phyloP scores from a whole-genome alignment of 306 rosid species.

The Corylus avellana region DNA sequence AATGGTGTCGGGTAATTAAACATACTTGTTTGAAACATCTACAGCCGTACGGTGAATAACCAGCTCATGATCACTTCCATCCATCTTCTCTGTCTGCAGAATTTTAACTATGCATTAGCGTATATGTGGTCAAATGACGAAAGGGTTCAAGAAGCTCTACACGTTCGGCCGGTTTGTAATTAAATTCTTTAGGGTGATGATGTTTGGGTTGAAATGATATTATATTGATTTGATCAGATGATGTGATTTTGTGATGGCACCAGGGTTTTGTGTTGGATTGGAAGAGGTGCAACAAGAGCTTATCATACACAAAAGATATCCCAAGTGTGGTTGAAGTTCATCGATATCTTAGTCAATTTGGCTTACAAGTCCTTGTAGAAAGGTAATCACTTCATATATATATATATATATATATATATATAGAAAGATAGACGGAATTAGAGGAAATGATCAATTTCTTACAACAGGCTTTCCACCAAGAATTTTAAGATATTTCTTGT shows the following conservation, averaged over 20 bases:
- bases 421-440: no score
- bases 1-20: constrained; percentile 27
- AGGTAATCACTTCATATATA: constrained; percentile 2
- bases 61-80: not conserved
- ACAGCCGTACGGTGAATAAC: not conserved
- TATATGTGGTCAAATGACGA: constrained; percentile 30
- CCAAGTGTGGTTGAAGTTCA: constrained; percentile 26
- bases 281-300: constrained; percentile 16
- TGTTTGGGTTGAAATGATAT: not conserved
- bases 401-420: no score
- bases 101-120: constrained; percentile 24
- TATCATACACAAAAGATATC: constrained; percentile 27
- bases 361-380: constrained; percentile 15
- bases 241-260: not conserved
- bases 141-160: constrained; percentile 29
- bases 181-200: not conserved
- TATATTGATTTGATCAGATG: not conserved
- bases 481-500: no score
- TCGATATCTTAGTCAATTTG: constrained; percentile 19
- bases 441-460: no score
- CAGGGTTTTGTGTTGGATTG: constrained; percentile 24
- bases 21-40: not conserved
- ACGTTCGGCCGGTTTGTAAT: constrained; percentile 22
- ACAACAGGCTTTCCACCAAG: no score
- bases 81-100: not conserved